These are phyloP conservation scores for Lactarius psammicola DNA, from an alignment of 768 basidiomycete species.

Conservation along the genomic window DNA sequence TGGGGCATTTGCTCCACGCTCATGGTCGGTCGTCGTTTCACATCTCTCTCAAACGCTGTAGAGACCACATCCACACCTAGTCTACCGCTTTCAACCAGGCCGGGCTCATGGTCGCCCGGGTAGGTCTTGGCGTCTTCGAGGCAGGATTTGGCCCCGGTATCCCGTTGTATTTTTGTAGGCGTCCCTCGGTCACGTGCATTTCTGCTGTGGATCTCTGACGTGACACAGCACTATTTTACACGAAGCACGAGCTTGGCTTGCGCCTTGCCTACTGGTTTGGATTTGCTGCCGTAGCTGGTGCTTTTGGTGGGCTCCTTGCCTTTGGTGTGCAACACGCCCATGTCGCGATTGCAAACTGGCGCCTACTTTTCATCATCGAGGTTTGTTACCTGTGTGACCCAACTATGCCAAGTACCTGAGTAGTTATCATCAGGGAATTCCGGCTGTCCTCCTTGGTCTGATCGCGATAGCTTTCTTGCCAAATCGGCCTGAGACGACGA, in stretches of 20 bases:
- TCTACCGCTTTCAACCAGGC: constrained; percentile 59
- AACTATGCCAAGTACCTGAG: neutral
- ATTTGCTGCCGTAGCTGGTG: constrained; percentile 80
- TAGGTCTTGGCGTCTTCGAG: constrained; percentile 75
- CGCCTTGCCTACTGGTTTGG: constrained; percentile 82
- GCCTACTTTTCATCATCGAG: constrained; percentile 72
- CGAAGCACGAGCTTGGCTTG: constrained; percentile 67
- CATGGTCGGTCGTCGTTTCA: constrained; percentile 45
- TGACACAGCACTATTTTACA: constrained; percentile 68
- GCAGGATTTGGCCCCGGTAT: constrained; percentile 76
- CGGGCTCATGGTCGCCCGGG: constrained; percentile 54
- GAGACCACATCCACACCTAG: constrained; percentile 37
- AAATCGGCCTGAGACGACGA: constrained; percentile 68
- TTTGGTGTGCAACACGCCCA: constrained; percentile 71
- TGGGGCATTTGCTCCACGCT: constrained; percentile 78
- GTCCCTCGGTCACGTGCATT: constrained; percentile 30
- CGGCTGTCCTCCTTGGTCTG: constrained; percentile 62
- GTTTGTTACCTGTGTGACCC: constrained; percentile 36
- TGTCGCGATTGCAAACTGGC: constrained; percentile 51
- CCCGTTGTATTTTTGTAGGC: constrained; percentile 70
- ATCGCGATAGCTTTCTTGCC: constrained; percentile 58
- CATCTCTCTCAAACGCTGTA: neutral
- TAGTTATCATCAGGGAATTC: constrained; percentile 51
- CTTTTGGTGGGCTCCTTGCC: constrained; percentile 82
- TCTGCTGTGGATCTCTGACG: neutral